Evolutionary conservation across 768 basidiomycete species (phyloP), one percentile per base, ranked within the genome.

Genomic region (Rhodocollybia butyracea): DNA sequence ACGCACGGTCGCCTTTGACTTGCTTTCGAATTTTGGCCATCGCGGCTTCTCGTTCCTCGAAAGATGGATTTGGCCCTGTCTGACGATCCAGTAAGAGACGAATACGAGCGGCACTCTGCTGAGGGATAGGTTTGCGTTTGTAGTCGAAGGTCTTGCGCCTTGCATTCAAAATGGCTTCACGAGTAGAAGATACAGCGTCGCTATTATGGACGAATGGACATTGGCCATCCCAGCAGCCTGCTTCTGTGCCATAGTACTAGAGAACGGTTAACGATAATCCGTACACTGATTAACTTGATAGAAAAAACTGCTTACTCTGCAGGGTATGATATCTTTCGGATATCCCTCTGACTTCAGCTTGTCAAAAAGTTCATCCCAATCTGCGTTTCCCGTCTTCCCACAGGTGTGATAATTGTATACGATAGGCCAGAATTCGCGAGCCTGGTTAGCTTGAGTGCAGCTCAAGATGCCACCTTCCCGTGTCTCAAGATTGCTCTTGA

Each of bases 311-410:
- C 56, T 39, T 19, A 57, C 57, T 55, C 58, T 59, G 46, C 57
- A 59, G 12, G 31, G 57, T 4, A 59, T 58, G 26, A 58, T 57
- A 22, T 50, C 38, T 32, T 59, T 59, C 19, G 31, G 57, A 34
- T 50, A 59, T 7, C 30, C 41, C 34, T 36, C 34, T 36, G 34
- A 36, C 34, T 29, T 27, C 15, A 47, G 45, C 27, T 17, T 59
- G 2, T 40, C n/a, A 46, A 57, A 59, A 5, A 58, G 38, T 12
- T 46, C 12, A 32, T 59, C 57, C 57, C 57, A 59, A n/a, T 57
- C 42, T 31, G 40, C 7, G 30, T 24, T 59, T 2, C 57, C 46
- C 11, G 57, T 59, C 43, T 30, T 58, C 11, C 40, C 34, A 27
- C 19, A 27, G n/a, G 38, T n/a, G 27, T 57, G 57, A 48, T 50